Base-by-base conservation (phyloP, 768 basidiomycete genomes). In the Lepiota venenata region DNA sequence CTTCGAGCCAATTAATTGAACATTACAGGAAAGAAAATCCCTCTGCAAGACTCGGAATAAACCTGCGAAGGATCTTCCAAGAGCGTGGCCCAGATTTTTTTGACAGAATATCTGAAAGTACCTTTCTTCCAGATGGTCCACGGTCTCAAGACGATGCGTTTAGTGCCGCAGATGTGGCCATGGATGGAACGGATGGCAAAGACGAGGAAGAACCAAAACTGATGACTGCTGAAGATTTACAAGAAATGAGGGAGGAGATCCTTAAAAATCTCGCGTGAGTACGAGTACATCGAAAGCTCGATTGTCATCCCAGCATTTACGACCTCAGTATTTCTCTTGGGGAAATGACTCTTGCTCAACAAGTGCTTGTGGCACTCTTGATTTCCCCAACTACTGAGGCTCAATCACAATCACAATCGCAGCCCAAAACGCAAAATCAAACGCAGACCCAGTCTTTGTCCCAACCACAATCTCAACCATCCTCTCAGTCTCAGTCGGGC, bases 1-100 rank as follows among this genome's bases (percentile, higher is more conserved):
- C 42, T 58, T 47, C 58, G 58, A 52, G 64, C 44, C 25, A 64
- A 55, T 59, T 47, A 37, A 49, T 54, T 48, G 58, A 54, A 29
- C 15, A 50, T 39, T 40, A 52, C 58, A 85, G 83, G 42, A 76
- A 77, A 61, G 80, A 84, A 60, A 79, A 79, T 56, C 73, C 83
- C 3, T 74, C 81, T 12, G 76, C 81, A 48, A 69, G 73, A 47
- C 75, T 91, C n/a, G 84, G 83, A 22, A 74, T 83, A 40, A 85
- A 83, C 41, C 70, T 93, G 25, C 71, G 78, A 39, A 77, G 88
- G 50, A 83, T 93, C 48, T 88, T 91, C 56, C 56, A 71, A 21
- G 91, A 93, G 63, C 81, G 89, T 37, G 91, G 91, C 1, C 47
- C 71, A 35, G 86, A 91, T 61, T 90, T 91, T 60, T 90, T 91